phyloP scores from a whole-genome alignment of 768 basidiomycete genomes.

The Suillus cothurnatus region DNA sequence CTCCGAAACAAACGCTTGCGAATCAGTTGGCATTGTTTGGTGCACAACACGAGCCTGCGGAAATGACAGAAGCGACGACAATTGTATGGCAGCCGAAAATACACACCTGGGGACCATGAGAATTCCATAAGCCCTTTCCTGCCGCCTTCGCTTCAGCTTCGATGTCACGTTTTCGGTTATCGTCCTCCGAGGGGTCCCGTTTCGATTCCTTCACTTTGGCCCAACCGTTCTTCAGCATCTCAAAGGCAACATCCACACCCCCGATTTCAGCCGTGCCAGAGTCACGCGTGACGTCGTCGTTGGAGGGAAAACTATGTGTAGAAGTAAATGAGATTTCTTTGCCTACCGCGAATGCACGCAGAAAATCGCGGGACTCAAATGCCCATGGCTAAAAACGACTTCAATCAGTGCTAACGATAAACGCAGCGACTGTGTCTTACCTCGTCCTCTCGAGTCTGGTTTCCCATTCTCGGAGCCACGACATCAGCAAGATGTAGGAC shows the following conservation, averaged over 20 bases:
- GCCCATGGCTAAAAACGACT: constrained; percentile 71
- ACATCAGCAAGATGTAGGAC: constrained; percentile 90
- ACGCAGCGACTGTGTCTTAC: constrained; percentile 38
- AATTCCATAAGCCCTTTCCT: constrained; percentile 87
- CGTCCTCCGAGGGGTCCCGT: constrained; percentile 81
- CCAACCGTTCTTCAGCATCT: constrained; percentile 91
- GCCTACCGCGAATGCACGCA: constrained; percentile 83
- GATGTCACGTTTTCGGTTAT: constrained; percentile 67
- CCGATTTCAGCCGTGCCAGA: constrained; percentile 75
- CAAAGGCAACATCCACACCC: constrained; percentile 70
- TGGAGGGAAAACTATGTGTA: constrained; percentile 75
- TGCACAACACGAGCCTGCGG: constrained; percentile 69
- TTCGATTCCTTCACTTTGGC: constrained; percentile 88
- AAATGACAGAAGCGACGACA: not conserved
- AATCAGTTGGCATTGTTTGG: constrained; percentile 88
- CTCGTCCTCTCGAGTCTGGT: constrained; percentile 85
- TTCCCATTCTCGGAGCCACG: constrained; percentile 82
- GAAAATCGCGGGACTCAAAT: constrained; percentile 90
- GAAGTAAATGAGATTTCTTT: constrained; percentile 88
- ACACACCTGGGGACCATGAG: constrained; percentile 70
- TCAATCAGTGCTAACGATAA: constrained; percentile 11
- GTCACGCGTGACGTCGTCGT: constrained; percentile 78
- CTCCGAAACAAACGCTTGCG: constrained; percentile 84
- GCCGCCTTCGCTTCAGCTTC: constrained; percentile 75
- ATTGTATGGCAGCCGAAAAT: not conserved